These are phyloP conservation scores for Stephanodiscus minutulus DNA, from an alignment of 108 stramenopile species.

Conservation along the genomic window DNA sequence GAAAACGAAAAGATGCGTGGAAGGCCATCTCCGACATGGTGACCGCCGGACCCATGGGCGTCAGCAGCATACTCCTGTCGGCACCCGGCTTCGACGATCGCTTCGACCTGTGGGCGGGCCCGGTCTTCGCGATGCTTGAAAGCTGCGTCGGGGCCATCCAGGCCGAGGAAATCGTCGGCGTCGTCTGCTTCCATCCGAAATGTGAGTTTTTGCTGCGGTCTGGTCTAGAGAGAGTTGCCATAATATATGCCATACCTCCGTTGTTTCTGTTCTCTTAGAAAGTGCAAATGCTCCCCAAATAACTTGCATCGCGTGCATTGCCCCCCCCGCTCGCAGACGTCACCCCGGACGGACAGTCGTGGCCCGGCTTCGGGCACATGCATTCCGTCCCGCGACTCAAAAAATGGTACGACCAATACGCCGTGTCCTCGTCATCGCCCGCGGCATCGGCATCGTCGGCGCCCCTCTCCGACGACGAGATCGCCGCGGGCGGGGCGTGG, in stretches of 20 bases:
- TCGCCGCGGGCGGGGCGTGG: slow-evolving; percentile 85
- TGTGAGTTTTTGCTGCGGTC: slow-evolving; percentile 24
- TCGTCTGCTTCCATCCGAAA: slow-evolving; percentile 84
- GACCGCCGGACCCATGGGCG: slow-evolving; percentile 60
- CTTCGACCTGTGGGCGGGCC: slow-evolving; percentile 74
- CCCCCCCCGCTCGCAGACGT: slow-evolving; percentile 39
- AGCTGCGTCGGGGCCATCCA: slow-evolving; percentile 68
- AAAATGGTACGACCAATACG: slow-evolving; percentile 58
- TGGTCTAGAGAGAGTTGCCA: not conserved
- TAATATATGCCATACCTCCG: not conserved
- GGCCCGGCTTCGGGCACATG: slow-evolving; percentile 90
- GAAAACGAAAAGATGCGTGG: slow-evolving; percentile 65
- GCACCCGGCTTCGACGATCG: slow-evolving; percentile 77
- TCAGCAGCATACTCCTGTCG: slow-evolving; percentile 76
- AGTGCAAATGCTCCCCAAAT: no score
- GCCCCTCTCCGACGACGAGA: slow-evolving; percentile 50
- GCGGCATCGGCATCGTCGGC: slow-evolving; percentile 12
- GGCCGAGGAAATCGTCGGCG: slow-evolving; percentile 66
- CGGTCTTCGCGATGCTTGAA: slow-evolving; percentile 82
- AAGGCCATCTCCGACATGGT: slow-evolving; percentile 71
- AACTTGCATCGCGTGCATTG: not conserved
- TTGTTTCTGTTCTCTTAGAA: not conserved
- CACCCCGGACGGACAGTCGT: slow-evolving; percentile 71
- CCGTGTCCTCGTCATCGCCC: slow-evolving; percentile 8
- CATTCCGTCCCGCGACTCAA: slow-evolving; percentile 75